These are phyloP conservation scores for Tricholoma sp. DNA, from an alignment of 768 basidiomycete species.

Conservation along the genomic window DNA sequence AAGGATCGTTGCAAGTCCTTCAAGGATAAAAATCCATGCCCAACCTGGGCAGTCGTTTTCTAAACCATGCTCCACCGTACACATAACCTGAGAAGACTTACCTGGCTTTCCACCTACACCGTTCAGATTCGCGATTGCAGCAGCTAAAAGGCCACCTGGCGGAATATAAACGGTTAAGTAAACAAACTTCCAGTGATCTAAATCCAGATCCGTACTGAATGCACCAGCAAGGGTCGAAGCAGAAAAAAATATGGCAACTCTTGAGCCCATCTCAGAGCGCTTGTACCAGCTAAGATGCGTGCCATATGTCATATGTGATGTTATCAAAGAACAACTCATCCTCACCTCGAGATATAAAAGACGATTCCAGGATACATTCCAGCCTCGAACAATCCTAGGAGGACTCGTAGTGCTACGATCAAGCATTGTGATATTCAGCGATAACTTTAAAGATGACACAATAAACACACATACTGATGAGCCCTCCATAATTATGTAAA, in stretches of 20 bases:
- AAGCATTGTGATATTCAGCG: background rate
- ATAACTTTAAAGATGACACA: background rate
- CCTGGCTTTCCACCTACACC: slow-evolving; percentile 59
- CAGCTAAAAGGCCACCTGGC: slow-evolving; percentile 60
- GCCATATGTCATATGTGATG: background rate
- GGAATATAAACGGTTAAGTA: background rate
- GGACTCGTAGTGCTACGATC: slow-evolving; percentile 46
- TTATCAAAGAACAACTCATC: background rate
- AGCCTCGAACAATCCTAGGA: slow-evolving; percentile 65
- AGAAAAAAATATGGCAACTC: slow-evolving; percentile 73
- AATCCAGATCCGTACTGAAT: slow-evolving; percentile 42
- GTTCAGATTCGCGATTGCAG: slow-evolving; percentile 66
- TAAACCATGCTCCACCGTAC: slow-evolving; percentile 16
- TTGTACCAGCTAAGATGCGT: slow-evolving; percentile 65
- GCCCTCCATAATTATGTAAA: slow-evolving; percentile 52
- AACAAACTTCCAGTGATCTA: background rate
- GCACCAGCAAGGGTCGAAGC: slow-evolving; percentile 77
- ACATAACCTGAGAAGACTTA: slow-evolving; percentile 34
- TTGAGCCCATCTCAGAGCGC: slow-evolving; percentile 66
- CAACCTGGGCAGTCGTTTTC: slow-evolving; percentile 28
- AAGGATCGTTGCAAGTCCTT: slow-evolving; percentile 65
- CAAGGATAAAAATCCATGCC: slow-evolving; percentile 74
- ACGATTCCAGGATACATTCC: slow-evolving; percentile 52
- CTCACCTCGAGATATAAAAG: slow-evolving; percentile 57
- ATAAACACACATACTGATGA: slow-evolving; percentile 41